Conservation (phyloP, 495 filamentous ascomycete genomes). For the Hypoxylon lienhwacheense region DNA sequence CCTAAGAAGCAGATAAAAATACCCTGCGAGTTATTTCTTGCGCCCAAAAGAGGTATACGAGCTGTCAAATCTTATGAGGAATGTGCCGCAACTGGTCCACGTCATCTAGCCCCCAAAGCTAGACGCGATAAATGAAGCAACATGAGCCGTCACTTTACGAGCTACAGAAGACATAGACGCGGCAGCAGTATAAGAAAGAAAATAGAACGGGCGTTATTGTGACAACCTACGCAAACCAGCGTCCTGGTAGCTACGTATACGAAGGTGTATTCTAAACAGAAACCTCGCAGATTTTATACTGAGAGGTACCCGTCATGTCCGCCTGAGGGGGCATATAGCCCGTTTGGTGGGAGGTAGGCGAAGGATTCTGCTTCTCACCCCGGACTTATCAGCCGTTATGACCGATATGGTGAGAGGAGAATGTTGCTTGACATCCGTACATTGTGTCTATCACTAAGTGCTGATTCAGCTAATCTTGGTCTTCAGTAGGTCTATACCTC, state of each 20-base stretch:
- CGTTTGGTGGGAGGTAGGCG: neutral
- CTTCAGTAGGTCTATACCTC: slow-evolving; percentile 8
- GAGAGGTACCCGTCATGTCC: too few relatives aligned
- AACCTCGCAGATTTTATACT: slow-evolving; percentile 7
- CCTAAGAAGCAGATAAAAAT: neutral
- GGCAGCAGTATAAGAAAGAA: neutral
- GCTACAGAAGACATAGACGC: slow-evolving; percentile 4
- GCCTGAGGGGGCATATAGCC: slow-evolving; percentile 9
- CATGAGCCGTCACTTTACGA: slow-evolving; percentile 31
- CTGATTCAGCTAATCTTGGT: slow-evolving; percentile 29
- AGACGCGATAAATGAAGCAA: slow-evolving; percentile 6
- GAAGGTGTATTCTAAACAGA: neutral
- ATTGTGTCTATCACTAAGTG: slow-evolving; percentile 10
- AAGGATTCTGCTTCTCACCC: neutral
- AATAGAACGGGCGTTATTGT: neutral
- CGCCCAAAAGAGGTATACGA: slow-evolving; percentile 10
- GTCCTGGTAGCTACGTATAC: slow-evolving; percentile 3
- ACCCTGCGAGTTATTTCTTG: slow-evolving; percentile 4
- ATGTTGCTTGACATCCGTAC: slow-evolving; percentile 4
- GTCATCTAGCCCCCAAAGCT: slow-evolving; percentile 32
- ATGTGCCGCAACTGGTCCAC: slow-evolving; percentile 31
- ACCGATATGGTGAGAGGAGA: neutral
- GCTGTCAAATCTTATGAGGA: slow-evolving; percentile 7
- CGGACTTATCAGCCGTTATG: slow-evolving; percentile 29
- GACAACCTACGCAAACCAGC: slow-evolving; percentile 1